Evolutionary conservation across 2,329 filamentous ascomycete species (phyloP).

Genomic region (Penicillium sp.): DNA sequence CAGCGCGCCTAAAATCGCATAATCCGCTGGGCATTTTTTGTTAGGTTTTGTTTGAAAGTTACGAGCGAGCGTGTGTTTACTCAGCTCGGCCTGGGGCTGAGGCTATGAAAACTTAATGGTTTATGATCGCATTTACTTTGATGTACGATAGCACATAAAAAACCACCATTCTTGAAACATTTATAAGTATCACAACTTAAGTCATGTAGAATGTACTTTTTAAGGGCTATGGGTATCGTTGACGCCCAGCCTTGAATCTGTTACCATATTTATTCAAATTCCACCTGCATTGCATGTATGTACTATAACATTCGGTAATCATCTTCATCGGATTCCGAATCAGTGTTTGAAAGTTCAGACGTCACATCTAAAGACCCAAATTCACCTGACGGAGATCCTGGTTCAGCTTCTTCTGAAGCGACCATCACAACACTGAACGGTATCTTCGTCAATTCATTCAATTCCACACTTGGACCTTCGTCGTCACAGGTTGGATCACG

Average conservation of each 20-base stretch:
- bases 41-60: not conserved
- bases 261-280: no score
- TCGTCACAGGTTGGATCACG: not conserved
- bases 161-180: not conserved
- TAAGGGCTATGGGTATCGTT: no score
- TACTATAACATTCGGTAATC: slow-evolving; percentile 12
- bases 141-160: slow-evolving; percentile 15
- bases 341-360: not conserved
- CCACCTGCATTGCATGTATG: no score
- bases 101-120: slow-evolving; percentile 6
- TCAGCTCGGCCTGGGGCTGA: slow-evolving; percentile 3
- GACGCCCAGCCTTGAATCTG: no score
- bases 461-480: not conserved
- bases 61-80: slow-evolving; percentile 11
- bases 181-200: no score
- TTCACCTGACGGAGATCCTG: not conserved
- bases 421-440: slow-evolving; percentile 2
- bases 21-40: not conserved
- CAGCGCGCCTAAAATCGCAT: slow-evolving; percentile 30
- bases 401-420: not conserved
- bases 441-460: slow-evolving; percentile 5
- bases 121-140: slow-evolving; percentile 3
- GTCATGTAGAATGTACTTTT: no score
- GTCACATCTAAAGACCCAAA: not conserved
- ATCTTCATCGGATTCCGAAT: slow-evolving; percentile 13